Evolutionary conservation across 192 early-diverging fungal species (phyloP).

Genomic region (Gaertneriomyces semiglobifer): DNA sequence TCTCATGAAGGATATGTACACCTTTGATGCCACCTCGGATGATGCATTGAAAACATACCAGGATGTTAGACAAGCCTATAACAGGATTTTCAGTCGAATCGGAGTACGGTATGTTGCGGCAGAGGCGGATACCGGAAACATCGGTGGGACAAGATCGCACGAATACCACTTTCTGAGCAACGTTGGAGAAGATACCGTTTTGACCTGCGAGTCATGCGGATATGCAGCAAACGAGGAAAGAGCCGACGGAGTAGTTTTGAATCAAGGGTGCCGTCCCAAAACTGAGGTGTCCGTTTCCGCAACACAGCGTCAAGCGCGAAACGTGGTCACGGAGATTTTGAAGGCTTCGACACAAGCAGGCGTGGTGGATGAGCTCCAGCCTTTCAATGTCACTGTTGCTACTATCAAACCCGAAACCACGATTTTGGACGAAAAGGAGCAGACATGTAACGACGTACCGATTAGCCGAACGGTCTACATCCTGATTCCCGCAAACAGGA

Average conservation of each 20-base stretch:
- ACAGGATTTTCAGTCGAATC: conserved; percentile 68
- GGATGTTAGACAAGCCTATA: conserved; percentile 70
- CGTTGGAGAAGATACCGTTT: conserved; percentile 79
- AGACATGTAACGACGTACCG: neutral
- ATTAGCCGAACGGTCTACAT: conserved; percentile 6
- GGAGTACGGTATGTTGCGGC: conserved; percentile 76
- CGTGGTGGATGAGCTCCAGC: neutral
- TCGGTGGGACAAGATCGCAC: conserved; percentile 84
- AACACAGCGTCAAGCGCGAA: too few relatives aligned
- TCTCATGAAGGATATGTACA: conserved; percentile 95
- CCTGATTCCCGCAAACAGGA: neutral
- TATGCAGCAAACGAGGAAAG: conserved; percentile 86
- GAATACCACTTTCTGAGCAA: conserved; percentile 76
- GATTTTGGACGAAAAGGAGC: too few relatives aligned
- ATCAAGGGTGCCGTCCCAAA: neutral
- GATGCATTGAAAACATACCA: conserved; percentile 74
- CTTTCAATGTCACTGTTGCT: neutral
- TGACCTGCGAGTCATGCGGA: conserved; percentile 68
- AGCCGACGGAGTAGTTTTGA: conserved; percentile 43
- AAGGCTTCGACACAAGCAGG: neutral
- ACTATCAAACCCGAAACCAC: neutral
- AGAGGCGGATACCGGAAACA: conserved; percentile 87
- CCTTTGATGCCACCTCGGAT: conserved; percentile 71
- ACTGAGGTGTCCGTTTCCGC: too few relatives aligned
- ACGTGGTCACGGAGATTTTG: too few relatives aligned